These are phyloP conservation scores for Hanseniaspora uvarum DNA, from an alignment of 1,139 yeast genomes.

Conservation along the genomic window DNA sequence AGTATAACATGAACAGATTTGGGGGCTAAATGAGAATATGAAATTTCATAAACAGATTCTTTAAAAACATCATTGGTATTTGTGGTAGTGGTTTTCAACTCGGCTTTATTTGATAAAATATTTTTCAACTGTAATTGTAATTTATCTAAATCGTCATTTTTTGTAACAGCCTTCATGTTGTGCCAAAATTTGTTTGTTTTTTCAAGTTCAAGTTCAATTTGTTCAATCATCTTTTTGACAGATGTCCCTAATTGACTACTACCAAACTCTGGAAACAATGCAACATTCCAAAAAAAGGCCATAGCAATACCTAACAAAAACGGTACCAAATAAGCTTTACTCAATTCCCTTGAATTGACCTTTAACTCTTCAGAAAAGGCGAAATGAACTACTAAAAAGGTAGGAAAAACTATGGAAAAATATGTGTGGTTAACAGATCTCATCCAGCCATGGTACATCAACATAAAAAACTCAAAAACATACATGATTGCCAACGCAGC, in stretches of 20 bases:
- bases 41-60: slow-evolving; percentile 41
- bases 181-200: slow-evolving; percentile 35
- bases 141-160: slow-evolving; percentile 18
- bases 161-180: slow-evolving; percentile 24
- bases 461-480: slow-evolving; percentile 38
- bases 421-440: slow-evolving; percentile 39
- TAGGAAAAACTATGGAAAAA: slow-evolving; percentile 38
- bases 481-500: slow-evolving; percentile 38
- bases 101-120: slow-evolving; percentile 24
- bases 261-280: slow-evolving; percentile 43
- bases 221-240: slow-evolving; percentile 34
- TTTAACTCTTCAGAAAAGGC: slow-evolving; percentile 34
- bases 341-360: slow-evolving; percentile 29
- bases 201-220: slow-evolving; percentile 35
- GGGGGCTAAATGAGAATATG: slow-evolving; percentile 41
- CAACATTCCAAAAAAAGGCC: slow-evolving; percentile 36
- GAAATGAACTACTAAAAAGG: slow-evolving; percentile 42
- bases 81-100: slow-evolving; percentile 31
- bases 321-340: slow-evolving; percentile 36
- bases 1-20: slow-evolving; percentile 34
- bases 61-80: slow-evolving; percentile 35
- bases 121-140: slow-evolving; percentile 28
- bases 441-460: slow-evolving; percentile 41
- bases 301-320: slow-evolving; percentile 39
- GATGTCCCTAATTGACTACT: slow-evolving; percentile 40